Evolutionary conservation across 768 basidiomycete species (phyloP).

Genomic region (Strobilomyces echinocephalus): DNA sequence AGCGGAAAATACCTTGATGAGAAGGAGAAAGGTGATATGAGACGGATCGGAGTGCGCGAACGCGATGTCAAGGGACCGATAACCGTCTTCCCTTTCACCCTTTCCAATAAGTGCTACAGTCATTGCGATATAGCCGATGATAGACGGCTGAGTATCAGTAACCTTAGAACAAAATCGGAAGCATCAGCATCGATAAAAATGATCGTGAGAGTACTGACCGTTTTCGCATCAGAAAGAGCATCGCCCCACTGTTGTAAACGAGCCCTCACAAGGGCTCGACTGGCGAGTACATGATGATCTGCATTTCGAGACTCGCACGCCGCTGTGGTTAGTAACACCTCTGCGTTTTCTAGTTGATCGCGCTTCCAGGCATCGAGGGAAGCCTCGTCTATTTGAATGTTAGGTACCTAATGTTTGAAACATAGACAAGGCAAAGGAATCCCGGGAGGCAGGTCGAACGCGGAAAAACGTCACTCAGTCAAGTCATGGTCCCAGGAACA

Average conservation of each 20-base stretch:
- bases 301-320: too few species aligned
- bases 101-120: background rate
- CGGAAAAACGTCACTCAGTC: too few species aligned
- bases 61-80: conserved; percentile 1
- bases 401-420: background rate
- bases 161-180: too few species aligned
- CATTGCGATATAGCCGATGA: background rate
- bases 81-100: background rate
- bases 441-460: too few species aligned
- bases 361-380: background rate
- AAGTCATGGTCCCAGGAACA: too few species aligned
- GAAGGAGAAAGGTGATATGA: background rate
- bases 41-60: background rate
- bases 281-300: conserved; percentile 1
- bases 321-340: too few species aligned
- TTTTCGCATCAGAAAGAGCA: conserved; percentile 2
- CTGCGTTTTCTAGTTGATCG: background rate
- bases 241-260: conserved; percentile 2
- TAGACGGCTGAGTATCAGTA: background rate
- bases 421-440: too few species aligned
- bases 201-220: too few species aligned
- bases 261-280: conserved; percentile 1
- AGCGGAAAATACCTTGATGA: background rate
- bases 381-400: background rate
- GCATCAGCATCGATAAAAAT: too few species aligned